Evolutionary conservation across 805 yeast species (phyloP), one percentile per base, ranked within the genome.

Genomic region (Saccharomycopsis babjevae): DNA sequence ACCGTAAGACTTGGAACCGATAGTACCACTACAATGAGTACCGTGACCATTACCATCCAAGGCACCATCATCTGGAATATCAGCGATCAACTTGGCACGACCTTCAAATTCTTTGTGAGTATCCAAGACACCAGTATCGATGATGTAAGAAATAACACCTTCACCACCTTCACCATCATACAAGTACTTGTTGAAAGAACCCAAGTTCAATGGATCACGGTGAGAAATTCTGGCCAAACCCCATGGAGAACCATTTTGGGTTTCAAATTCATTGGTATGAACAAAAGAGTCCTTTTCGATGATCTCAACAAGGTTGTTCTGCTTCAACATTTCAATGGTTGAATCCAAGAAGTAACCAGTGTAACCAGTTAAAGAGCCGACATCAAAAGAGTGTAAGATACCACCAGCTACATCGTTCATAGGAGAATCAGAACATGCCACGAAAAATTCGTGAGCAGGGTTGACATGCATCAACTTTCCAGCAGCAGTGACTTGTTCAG

Each of bases 331-430:
- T 61, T 89, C 89, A 61, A 93, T 75, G 59, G 90, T 84, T 59
- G 83, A 82, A 57, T 84, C 85, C 66, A 88, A 80, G 79, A 94
- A 90, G 73, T 78, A 80, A 63, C 97, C 99, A 58, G 92, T 77
- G 78, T 92, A 93, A 66, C 98, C 99, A 63, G 76, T 75, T 70
- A 89, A 74, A 52, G 72, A 65, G 61, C 78, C 77, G 66, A 90
- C 78, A 69, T 80, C 71, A 76, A 88, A 89, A 28, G 69, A 50
- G 54, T 57, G 42, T 38, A 62, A 50, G 40, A 64, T 60, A 13
- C 61, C 60, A 54, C 70, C 66, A 32, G 57, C 56, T 28, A 59
- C 40, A n/a, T 61, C 63, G 34, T 56, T 42, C 50, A 62, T 61
- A 16, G 67, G 66, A 55, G 70, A 69, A 25, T 66, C 67, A 20